These are phyloP conservation scores for Suillus brevipes DNA, from an alignment of 768 basidiomycete species.

Conservation along the genomic window DNA sequence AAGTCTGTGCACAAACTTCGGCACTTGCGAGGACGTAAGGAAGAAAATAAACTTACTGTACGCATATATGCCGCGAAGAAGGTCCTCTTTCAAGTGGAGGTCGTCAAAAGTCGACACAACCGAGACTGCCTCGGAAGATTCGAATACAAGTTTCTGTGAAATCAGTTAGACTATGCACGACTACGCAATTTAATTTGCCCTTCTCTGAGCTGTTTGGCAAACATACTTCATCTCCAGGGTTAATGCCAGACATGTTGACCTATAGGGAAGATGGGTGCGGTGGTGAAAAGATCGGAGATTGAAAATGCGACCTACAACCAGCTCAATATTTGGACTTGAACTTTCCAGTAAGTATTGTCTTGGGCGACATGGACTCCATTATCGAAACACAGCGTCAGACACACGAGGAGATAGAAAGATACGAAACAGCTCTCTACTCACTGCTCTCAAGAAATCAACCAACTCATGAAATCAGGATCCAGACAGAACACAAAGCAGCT, in stretches of 20 bases:
- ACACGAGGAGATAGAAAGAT: constrained; percentile 94
- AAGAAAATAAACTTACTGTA: constrained; percentile 66
- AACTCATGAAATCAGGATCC: constrained; percentile 63
- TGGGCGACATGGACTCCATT: constrained; percentile 77
- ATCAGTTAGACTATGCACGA: constrained; percentile 1
- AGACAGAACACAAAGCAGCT: constrained; percentile 86
- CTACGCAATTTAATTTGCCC: constrained; percentile 1
- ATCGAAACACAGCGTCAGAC: constrained; percentile 93
- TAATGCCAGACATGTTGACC: constrained; percentile 75
- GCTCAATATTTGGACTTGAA: constrained; percentile 6
- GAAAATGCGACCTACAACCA: constrained; percentile 36
- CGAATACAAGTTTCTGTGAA: constrained; percentile 84
- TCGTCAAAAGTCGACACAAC: constrained; percentile 90
- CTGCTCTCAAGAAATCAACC: constrained; percentile 69
- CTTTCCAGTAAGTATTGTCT: constrained; percentile 12
- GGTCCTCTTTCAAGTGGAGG: constrained; percentile 90
- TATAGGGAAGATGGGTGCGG: constrained; percentile 33
- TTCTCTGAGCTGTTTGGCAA: constrained; percentile 17
- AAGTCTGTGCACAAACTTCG: constrained; percentile 56
- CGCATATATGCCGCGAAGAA: constrained; percentile 95
- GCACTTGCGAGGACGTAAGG: constrained; percentile 6
- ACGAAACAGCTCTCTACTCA: constrained; percentile 83
- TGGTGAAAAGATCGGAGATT: constrained; percentile 55
- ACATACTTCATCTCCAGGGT: constrained; percentile 80
- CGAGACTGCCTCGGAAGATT: constrained; percentile 90